Evolutionary conservation across 352 stramenopile genomes (phyloP).

Genomic region (Phytophthora tentaculata): DNA sequence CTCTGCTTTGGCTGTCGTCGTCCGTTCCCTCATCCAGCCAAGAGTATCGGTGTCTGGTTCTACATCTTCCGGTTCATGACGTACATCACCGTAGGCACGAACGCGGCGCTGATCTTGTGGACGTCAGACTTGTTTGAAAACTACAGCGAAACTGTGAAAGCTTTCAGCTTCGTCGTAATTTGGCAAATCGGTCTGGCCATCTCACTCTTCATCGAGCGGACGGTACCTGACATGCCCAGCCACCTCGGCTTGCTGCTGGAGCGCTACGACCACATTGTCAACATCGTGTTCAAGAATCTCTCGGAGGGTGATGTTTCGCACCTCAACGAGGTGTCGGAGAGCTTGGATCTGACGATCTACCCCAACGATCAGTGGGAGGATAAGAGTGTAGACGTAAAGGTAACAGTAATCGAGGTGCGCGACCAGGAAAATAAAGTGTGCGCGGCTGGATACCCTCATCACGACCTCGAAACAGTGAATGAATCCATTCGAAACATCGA

Average conservation of each 20-base stretch:
- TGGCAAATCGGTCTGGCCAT: conserved; percentile 67
- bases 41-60: conserved; percentile 92
- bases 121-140: conserved; percentile 64
- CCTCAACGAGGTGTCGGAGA: conserved; percentile 64
- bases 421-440: conserved; percentile 22
- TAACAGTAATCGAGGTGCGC: conserved; percentile 15
- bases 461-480: conserved; percentile 17
- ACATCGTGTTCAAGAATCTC: conserved; percentile 72
- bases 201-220: conserved; percentile 56
- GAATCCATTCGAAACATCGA: conserved; percentile 21
- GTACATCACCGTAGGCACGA: conserved; percentile 73
- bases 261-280: conserved; percentile 69
- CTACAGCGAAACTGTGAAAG: conserved; percentile 48
- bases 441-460: conserved; percentile 11
- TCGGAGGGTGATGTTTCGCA: conserved; percentile 58
- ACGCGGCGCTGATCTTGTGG: conserved; percentile 72
- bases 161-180: conserved; percentile 62
- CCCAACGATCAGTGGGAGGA: conserved; percentile 68
- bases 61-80: conserved; percentile 78
- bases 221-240: conserved; percentile 56
- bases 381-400: conserved; percentile 10
- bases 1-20: conserved; percentile 71
- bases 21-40: conserved; percentile 69
- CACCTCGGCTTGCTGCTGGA: conserved; percentile 54
- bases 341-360: conserved; percentile 72